Base-by-base conservation (phyloP, 2,329 filamentous ascomycete genomes). In the Aspergillus sp. region DNA sequence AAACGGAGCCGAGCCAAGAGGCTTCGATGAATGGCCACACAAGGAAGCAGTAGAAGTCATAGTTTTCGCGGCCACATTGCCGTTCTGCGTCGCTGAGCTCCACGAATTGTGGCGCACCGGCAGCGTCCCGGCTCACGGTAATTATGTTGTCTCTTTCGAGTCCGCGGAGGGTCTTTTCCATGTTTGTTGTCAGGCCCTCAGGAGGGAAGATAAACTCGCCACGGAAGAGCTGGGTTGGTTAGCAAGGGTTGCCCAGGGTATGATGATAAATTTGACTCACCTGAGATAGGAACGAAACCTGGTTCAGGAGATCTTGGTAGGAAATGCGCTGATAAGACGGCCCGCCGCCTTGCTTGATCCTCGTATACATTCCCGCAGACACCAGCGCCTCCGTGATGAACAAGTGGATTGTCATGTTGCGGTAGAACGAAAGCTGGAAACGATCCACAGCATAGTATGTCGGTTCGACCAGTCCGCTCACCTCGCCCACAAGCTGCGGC, bases 11-110 rank as follows among this genome's bases (percentile, higher is more conserved):
- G 1, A 99, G 84, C 95, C 95, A 99, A 55, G 86, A 89, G 0
- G 93, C 90, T 76, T 99, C 95, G 66, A 98, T 93, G 68, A 99
- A 99, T 0, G 95, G 95, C 95, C 95, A 99, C 64, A 99, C 92
- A 19, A 99, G 80, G 82, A 98, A 99, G 78, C 94, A 98, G 78
- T 98, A 98, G 77, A 99, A 99, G 73, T 99, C 95, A 70, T 90
- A 99, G 70, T 97, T 98, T 76, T 99, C 95, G 39, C 94, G 83
- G 1, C 95, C 95, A 6, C 85, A 87, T 30, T 84, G 82, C 17
- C 93, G 84, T 75, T 99, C 95, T 3, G 84, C 79, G 5, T 90
- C 86, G 17, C 90, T 89, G 7, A 99, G 81, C 4, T 92, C 91
- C 39, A 97, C 80, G 58, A 81, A 80, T n/a, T 92, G 84, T 0